Evolutionary conservation across 352 stramenopile species (phyloP).

Genomic region (Pythium pectinolyticum): DNA sequence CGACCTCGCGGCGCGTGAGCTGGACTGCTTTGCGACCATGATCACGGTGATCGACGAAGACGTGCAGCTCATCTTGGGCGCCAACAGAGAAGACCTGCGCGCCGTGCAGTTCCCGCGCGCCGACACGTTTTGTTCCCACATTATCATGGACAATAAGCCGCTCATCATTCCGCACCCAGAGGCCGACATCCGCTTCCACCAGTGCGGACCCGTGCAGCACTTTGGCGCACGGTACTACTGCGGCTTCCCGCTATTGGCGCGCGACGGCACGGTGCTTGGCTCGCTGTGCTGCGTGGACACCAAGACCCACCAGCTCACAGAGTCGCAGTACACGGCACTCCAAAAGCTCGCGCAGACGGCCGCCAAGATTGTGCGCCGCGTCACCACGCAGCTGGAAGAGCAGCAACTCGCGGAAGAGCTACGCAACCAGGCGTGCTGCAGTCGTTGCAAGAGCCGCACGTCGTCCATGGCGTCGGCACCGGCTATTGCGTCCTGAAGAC

Average conservation of each 20-base stretch:
- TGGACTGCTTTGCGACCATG: constrained; percentile 53
- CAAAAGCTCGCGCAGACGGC: constrained; percentile 37
- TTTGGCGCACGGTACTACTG: constrained; percentile 62
- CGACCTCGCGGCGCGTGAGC: constrained; percentile 49
- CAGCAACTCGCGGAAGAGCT: constrained; percentile 5
- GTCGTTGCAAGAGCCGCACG: background rate
- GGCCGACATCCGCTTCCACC: constrained; percentile 55
- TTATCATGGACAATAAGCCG: constrained; percentile 51
- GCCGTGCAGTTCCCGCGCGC: constrained; percentile 45
- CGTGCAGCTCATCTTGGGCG: constrained; percentile 46
- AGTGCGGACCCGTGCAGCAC: constrained; percentile 21
- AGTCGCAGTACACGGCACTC: constrained; percentile 58
- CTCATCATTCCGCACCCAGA: constrained; percentile 54
- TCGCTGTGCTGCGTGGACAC: constrained; percentile 60
- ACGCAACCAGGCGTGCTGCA: constrained; percentile 1
- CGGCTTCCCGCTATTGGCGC: constrained; percentile 51
- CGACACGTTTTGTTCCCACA: constrained; percentile 61
- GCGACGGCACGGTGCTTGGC: constrained; percentile 51
- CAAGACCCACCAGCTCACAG: constrained; percentile 47
- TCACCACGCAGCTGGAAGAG: constrained; percentile 8
- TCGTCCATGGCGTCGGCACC: background rate
- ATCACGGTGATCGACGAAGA: constrained; percentile 57
- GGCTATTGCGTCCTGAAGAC: too few species aligned
- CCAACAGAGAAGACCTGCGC: constrained; percentile 35
- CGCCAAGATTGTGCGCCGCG: constrained; percentile 16